phyloP scores from a whole-genome alignment of 2,329 filamentous ascomycete species.

The Coniochaeta ligniaria region DNA sequence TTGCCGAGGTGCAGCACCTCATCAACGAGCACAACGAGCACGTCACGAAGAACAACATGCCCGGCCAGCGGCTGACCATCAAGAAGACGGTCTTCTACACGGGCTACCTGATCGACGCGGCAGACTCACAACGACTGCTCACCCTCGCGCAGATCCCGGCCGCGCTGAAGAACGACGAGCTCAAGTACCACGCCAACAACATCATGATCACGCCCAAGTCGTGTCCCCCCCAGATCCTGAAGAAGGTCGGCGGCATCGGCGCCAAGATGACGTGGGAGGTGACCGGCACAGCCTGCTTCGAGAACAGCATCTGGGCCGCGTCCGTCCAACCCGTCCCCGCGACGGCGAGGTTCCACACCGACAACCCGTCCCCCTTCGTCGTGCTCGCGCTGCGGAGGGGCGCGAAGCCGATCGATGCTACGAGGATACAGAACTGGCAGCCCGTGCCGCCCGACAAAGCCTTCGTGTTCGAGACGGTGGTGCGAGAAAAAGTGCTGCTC shows the following conservation, averaged over 20 bases:
- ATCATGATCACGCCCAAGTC: slow-evolving; percentile 82
- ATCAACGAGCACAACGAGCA: slow-evolving; percentile 78
- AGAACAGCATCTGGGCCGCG: slow-evolving; percentile 84
- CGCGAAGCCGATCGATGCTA: slow-evolving; percentile 70
- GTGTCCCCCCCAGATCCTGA: slow-evolving; percentile 63
- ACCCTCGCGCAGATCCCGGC: slow-evolving; percentile 59
- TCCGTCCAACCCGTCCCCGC: slow-evolving; percentile 66
- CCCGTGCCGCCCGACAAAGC: slow-evolving; percentile 63
- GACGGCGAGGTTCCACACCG: slow-evolving; percentile 65
- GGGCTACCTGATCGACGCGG: slow-evolving; percentile 72
- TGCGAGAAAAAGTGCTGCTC: slow-evolving; percentile 80
- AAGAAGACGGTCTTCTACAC: slow-evolving; percentile 89
- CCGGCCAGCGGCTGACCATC: slow-evolving; percentile 53
- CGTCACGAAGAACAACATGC: slow-evolving; percentile 28
- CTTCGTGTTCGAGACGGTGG: slow-evolving; percentile 72
- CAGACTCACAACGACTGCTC: slow-evolving; percentile 66
- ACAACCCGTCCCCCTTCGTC: slow-evolving; percentile 70
- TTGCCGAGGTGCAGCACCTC: slow-evolving; percentile 80
- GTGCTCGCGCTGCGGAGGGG: slow-evolving; percentile 75
- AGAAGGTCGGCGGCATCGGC: slow-evolving; percentile 82
- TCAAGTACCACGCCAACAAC: slow-evolving; percentile 80
- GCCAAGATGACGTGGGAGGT: slow-evolving; percentile 80
- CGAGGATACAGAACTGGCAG: slow-evolving; percentile 77
- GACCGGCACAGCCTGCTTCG: slow-evolving; percentile 64
- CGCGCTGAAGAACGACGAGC: slow-evolving; percentile 57